These are phyloP conservation scores for Ogataea corticis DNA, from an alignment of 805 yeast genomes.

Conservation along the genomic window DNA sequence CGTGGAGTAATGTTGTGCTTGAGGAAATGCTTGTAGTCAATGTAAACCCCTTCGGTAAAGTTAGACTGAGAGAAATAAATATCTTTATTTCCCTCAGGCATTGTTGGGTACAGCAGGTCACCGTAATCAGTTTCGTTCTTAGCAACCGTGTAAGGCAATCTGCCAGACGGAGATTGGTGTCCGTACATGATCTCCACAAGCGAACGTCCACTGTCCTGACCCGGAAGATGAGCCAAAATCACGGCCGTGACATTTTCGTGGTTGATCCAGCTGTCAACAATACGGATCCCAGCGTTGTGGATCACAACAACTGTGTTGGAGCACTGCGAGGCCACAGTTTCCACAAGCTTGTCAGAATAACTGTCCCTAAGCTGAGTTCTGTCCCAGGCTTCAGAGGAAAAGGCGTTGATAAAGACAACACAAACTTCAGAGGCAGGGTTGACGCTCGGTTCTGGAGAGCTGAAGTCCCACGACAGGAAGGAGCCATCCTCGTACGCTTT, in stretches of 20 bases:
- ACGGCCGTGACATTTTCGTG: constrained; percentile 60
- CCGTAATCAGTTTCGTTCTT: constrained; percentile 46
- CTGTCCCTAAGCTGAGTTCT: constrained; percentile 55
- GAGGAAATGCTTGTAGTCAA: constrained; percentile 61
- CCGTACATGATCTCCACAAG: constrained; percentile 61
- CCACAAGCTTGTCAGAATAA: constrained; percentile 53
- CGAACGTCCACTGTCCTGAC: constrained; percentile 53
- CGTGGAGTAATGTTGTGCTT: constrained; percentile 55
- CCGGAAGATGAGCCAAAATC: constrained; percentile 38
- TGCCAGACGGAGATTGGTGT: constrained; percentile 61
- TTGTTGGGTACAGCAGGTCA: constrained; percentile 35
- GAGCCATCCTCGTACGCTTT: constrained; percentile 36
- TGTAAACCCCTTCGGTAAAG: constrained; percentile 47
- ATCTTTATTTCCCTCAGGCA: constrained; percentile 30
- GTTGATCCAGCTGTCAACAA: constrained; percentile 56
- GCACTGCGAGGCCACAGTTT: constrained; percentile 48
- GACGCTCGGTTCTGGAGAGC: constrained; percentile 44
- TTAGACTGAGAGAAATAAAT: constrained; percentile 41
- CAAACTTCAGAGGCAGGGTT: constrained; percentile 48
- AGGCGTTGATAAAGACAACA: constrained; percentile 54
- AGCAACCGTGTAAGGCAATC: constrained; percentile 64
- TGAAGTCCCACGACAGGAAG: constrained; percentile 18
- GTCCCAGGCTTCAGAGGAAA: constrained; percentile 61
- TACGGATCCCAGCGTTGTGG: constrained; percentile 60
- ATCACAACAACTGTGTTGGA: constrained; percentile 58